Conservation (phyloP, 23 red algal species). For the Gracilaria domingensis region DNA sequence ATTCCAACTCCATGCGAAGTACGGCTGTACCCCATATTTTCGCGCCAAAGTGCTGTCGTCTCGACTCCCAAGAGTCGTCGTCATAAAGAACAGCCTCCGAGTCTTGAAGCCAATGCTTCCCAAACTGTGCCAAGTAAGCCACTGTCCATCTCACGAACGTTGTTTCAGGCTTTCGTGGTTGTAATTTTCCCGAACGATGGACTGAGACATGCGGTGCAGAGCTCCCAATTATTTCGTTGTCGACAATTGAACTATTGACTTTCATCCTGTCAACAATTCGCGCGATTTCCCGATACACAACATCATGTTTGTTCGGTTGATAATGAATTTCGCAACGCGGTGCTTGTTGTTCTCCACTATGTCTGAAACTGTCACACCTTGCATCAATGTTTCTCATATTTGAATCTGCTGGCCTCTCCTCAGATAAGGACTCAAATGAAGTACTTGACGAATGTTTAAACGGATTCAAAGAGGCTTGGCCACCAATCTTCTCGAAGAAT, state of each 20-base stretch:
- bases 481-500: constrained; percentile 4
- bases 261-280: not conserved
- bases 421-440: not conserved
- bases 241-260: constrained; percentile 57
- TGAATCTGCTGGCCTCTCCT: not conserved
- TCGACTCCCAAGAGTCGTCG: constrained; percentile 21
- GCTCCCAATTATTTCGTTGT: constrained; percentile 54
- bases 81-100: not conserved
- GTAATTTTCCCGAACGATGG: not conserved
- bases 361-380: not conserved
- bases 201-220: not conserved
- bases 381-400: not conserved
- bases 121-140: constrained; percentile 45
- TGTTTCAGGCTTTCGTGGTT: not conserved
- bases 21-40: constrained; percentile 58
- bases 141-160: constrained; percentile 48
- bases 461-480: not conserved
- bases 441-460: not conserved
- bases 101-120: constrained; percentile 47
- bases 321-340: not conserved
- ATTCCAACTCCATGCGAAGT: constrained; percentile 48
- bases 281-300: not conserved
- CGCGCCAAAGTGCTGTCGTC: constrained; percentile 31
- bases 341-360: no score
- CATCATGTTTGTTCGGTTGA: not conserved